A percentile compares a stretch with the other conserved stretches of the same genome.
These are phyloP conservation scores for Stramenopiles sp. DNA, from an alignment of 352 stramenopile species.

Conservation along the genomic window DNA sequence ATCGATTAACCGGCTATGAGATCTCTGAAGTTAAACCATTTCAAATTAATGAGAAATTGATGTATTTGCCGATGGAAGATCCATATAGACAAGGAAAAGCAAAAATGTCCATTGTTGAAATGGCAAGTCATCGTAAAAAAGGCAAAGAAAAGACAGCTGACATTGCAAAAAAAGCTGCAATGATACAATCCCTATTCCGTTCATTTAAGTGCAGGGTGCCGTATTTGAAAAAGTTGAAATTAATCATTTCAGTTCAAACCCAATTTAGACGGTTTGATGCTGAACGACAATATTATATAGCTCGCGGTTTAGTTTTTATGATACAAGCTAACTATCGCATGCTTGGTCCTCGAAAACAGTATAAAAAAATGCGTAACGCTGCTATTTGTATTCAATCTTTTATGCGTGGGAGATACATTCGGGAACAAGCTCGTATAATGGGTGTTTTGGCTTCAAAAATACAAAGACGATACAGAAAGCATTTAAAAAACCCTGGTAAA, in stretches of 20 bases:
- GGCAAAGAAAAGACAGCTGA: background rate
- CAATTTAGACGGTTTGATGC: no score
- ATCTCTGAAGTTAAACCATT: background rate
- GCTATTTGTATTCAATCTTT: background rate
- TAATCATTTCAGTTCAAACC: no score
- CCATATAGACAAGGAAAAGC: background rate
- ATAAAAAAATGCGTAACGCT: no score
- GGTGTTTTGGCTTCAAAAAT: background rate
- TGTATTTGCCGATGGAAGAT: background rate
- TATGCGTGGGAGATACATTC: background rate
- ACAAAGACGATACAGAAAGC: background rate
- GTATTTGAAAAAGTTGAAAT: background rate
- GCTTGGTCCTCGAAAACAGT: no score
- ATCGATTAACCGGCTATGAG: background rate
- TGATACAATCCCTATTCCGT: background rate
- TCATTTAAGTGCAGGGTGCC: background rate
- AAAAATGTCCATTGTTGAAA: background rate
- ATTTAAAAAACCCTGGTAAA: background rate
- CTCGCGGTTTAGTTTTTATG: no score
- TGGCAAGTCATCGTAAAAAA: background rate
- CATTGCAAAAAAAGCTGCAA: background rate
- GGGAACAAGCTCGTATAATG: background rate
- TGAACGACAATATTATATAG: no score
- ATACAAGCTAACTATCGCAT: no score
- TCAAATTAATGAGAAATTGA: background rate